Conservation (phyloP, 2,329 filamentous ascomycete species). For the Penicillium sp. region DNA sequence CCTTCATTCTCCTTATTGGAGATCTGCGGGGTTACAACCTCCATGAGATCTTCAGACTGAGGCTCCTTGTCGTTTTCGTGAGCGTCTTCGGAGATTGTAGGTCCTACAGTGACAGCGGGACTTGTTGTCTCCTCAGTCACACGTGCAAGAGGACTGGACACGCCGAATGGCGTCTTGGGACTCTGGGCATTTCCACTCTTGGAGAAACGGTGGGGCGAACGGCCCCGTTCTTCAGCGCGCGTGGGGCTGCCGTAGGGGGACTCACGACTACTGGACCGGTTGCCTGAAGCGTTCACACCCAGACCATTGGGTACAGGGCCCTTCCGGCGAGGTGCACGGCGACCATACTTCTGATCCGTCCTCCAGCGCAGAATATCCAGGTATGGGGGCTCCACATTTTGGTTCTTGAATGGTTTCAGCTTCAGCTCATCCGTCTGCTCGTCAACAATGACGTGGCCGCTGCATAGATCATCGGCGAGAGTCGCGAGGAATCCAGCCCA, state of each 20-base stretch:
- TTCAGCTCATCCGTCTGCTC: slow-evolving; percentile 91
- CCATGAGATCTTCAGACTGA: slow-evolving; percentile 40
- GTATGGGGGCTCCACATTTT: slow-evolving; percentile 87
- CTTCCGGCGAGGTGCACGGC: slow-evolving; percentile 50
- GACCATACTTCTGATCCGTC: slow-evolving; percentile 89
- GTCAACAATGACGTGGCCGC: slow-evolving; percentile 86
- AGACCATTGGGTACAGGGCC: slow-evolving; percentile 48
- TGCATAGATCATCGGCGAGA: slow-evolving; percentile 85
- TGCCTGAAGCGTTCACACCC: slow-evolving; percentile 52
- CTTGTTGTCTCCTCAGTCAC: slow-evolving; percentile 47
- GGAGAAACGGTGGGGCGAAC: slow-evolving; percentile 50
- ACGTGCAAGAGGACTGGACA: slow-evolving; percentile 48
- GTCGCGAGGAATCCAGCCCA: slow-evolving; percentile 85
- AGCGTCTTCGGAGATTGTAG: slow-evolving; percentile 33
- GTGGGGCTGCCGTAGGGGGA: slow-evolving; percentile 54
- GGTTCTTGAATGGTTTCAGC: slow-evolving; percentile 83
- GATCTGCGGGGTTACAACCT: slow-evolving; percentile 39
- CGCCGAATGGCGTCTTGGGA: slow-evolving; percentile 43
- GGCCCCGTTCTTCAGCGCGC: slow-evolving; percentile 47
- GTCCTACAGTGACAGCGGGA: slow-evolving; percentile 35
- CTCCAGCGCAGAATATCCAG: slow-evolving; percentile 95
- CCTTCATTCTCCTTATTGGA: slow-evolving; percentile 36
- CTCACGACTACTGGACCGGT: slow-evolving; percentile 46
- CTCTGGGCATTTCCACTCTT: slow-evolving; percentile 43
- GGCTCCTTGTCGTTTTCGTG: slow-evolving; percentile 32